Evolutionary conservation across 768 basidiomycete species (phyloP), one percentile per base, ranked within the genome.

Genomic region (Nevesoporus exiguus): DNA sequence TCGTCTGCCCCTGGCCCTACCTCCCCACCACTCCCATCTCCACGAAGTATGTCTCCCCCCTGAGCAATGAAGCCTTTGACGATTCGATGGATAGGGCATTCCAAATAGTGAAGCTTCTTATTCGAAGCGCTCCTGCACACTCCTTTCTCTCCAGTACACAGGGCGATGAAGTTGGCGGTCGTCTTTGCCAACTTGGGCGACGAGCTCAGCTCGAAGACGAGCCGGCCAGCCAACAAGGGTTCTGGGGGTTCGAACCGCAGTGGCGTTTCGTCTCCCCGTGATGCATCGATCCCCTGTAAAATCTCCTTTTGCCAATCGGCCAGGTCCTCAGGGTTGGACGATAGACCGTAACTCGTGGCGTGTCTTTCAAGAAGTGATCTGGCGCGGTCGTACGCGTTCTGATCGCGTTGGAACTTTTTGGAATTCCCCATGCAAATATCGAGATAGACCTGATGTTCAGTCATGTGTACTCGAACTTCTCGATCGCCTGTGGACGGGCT

Each of bases 21-120:
- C 76, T 82, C 80, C 14, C 81, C 81, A 1, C 80, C 78, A 47
- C 72, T 75, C 31, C 80, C 81, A 59, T 82, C 81, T 6, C 75
- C 73, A 41, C 80, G 62, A 21, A 79, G 80, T 36, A 81, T 68
- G 59, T 83, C 80, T 7, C 80, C 80, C n/a, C 77, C 76, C 59
- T 83, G 80, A 1, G 77, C 76, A 5, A 81, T 71, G 47, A 80
- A 82, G 14, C 71, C 79, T 56, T 71, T 69, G 42, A 76, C 74
- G 58, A 79, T 69, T 10, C 79, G 68, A 64, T 80, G 80, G 1
- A 83, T 69, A 27, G 74, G 75, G 34, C 68, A 73, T 3, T 68
- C 74, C 34, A 71, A 42, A 59, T 80, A 82, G 55, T 74, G 72
- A 47, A 81, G 63, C 31, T 62, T 71, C 62, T 76, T 77, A 55